Conservation (phyloP, 2,329 filamentous ascomycete species). For the Teratosphaeriaceae sp. region DNA sequence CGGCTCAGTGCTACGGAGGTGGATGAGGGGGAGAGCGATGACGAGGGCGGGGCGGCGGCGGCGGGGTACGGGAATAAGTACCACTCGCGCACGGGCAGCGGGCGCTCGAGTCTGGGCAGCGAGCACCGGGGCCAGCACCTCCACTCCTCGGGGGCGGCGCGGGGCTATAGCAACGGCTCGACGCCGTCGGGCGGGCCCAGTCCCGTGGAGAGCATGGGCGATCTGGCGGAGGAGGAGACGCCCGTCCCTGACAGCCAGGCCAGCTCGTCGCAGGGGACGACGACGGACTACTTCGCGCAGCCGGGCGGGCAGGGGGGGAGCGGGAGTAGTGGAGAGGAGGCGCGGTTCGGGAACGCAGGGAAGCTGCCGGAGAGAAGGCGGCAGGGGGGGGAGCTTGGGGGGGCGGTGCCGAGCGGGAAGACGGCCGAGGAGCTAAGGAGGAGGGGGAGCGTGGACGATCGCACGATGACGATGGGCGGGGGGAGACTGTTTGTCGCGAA, state of each 20-base stretch:
- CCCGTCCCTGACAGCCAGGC: conserved; percentile 34
- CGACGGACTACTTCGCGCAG: conserved; percentile 38
- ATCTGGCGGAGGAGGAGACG: conserved; percentile 39
- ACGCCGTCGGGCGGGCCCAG: conserved; percentile 45
- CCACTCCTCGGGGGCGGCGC: conserved; percentile 15
- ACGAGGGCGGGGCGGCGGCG: conserved; percentile 47
- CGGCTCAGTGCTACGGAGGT: conserved; percentile 93
- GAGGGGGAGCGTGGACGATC: conserved; percentile 76
- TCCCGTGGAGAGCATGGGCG: conserved; percentile 34
- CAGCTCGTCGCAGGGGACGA: conserved; percentile 17
- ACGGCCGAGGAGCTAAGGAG: conserved; percentile 65
- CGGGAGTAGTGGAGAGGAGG: conserved; percentile 40
- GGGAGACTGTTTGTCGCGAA: conserved; percentile 79
- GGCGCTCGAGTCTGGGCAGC: conserved; percentile 56
- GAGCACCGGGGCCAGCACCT: conserved; percentile 36
- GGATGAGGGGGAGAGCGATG: conserved; percentile 77
- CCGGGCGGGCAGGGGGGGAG: conserved; percentile 35
- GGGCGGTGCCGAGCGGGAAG: conserved; percentile 54
- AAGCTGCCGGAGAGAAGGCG: conserved; percentile 41
- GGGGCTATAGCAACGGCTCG: conserved; percentile 41
- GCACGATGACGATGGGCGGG: conserved; percentile 63
- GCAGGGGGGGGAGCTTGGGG: conserved; percentile 9
- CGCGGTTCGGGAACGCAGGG: conserved; percentile 49
- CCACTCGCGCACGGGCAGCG: conserved; percentile 68
- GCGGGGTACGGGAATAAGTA: conserved; percentile 38